Conservation (phyloP, 2,329 filamentous ascomycete genomes). For the Fusarium temperatum region DNA sequence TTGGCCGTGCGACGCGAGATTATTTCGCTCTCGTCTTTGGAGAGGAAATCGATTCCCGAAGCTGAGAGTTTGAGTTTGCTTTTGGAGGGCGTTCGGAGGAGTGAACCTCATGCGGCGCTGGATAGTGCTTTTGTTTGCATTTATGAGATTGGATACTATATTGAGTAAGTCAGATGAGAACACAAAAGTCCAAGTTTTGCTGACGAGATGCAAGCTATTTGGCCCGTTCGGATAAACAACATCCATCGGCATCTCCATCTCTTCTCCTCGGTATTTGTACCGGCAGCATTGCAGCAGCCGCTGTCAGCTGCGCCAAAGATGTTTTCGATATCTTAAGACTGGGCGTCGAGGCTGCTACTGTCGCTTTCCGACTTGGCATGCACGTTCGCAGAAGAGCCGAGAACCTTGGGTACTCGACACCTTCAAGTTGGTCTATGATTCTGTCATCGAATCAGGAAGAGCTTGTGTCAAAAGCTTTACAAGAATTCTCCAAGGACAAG, state of each 20-base stretch:
- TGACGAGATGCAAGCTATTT: not conserved
- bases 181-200: rapidly evolving
- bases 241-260: not conserved
- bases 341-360: not conserved
- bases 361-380: not conserved
- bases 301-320: not conserved
- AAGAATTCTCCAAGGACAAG: not conserved
- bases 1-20: not conserved
- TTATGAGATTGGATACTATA: not conserved
- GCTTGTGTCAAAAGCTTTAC: not conserved
- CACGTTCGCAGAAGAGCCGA: not conserved
- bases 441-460: not conserved
- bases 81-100: not conserved
- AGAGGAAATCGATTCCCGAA: not conserved
- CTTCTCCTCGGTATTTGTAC: not conserved
- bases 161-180: not conserved
- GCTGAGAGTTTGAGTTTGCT: not conserved
- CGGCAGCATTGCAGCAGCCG: rapidly evolving
- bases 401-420: not conserved
- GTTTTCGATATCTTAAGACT: not conserved
- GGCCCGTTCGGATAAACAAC: not conserved
- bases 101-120: not conserved
- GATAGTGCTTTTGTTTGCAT: not conserved
- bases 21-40: not conserved
- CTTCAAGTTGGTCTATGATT: not conserved